A percentile compares a stretch with the other conserved stretches of the same genome.
These are phyloP conservation scores for Penicillium lagena DNA, from an alignment of 495 filamentous ascomycete genomes.

Conservation along the genomic window DNA sequence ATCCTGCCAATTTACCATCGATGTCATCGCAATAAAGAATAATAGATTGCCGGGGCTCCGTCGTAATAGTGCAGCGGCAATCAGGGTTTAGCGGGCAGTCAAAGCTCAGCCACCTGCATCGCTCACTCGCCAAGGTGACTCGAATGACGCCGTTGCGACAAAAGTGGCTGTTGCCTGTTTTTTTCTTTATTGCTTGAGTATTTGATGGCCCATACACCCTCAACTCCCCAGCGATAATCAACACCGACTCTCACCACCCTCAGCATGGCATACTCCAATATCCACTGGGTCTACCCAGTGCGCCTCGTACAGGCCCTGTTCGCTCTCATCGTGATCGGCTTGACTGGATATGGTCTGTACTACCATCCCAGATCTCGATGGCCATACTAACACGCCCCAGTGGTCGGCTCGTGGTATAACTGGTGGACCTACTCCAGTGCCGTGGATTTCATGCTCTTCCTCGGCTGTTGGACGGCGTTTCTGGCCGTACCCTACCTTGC, in stretches of 20 bases:
- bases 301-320: slow-evolving; percentile 60
- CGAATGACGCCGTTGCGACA: slow-evolving; percentile 20
- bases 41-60: too few species aligned
- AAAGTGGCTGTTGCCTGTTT: slow-evolving; percentile 13
- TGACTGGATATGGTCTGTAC: slow-evolving; percentile 63
- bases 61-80: too few species aligned
- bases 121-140: slow-evolving; percentile 6
- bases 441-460: slow-evolving; percentile 63
- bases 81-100: too few species aligned
- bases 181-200: background rate
- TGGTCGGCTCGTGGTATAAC: slow-evolving; percentile 22
- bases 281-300: slow-evolving; percentile 52
- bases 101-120: too few species aligned
- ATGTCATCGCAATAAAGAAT: too few species aligned
- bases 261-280: slow-evolving; percentile 10
- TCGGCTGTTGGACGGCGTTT: slow-evolving; percentile 56
- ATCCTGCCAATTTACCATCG: too few species aligned
- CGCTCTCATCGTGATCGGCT: slow-evolving; percentile 62
- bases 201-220: background rate
- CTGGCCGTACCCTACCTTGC: slow-evolving; percentile 57
- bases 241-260: background rate
- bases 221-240: background rate
- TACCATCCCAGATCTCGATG: background rate
- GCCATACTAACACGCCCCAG: slow-evolving; percentile 2
- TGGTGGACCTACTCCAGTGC: slow-evolving; percentile 19